These are phyloP conservation scores for Boletus rufocinnamomeus DNA, from an alignment of 768 basidiomycete species.

Conservation along the genomic window DNA sequence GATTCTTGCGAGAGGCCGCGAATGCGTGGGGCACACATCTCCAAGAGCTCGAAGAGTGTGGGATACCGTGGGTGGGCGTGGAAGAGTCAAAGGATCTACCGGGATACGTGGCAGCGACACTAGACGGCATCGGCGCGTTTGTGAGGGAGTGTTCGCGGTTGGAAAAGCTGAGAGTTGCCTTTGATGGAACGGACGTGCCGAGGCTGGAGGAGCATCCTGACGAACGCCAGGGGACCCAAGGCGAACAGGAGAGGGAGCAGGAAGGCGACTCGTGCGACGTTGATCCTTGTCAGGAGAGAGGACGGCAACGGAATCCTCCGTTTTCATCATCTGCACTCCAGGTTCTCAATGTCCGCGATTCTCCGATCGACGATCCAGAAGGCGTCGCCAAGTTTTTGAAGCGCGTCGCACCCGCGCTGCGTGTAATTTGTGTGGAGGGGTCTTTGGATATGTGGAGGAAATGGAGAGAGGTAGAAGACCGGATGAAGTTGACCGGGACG, in stretches of 20 bases:
- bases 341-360: slow-evolving; percentile 33
- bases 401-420: slow-evolving; percentile 26
- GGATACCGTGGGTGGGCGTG: slow-evolving; percentile 30
- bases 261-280: not conserved
- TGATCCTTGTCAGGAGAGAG: not conserved
- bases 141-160: slow-evolving; percentile 21
- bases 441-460: slow-evolving; percentile 32
- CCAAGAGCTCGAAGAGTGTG: slow-evolving; percentile 30
- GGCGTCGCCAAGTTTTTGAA: slow-evolving; percentile 30
- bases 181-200: slow-evolving; percentile 24
- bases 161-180: slow-evolving; percentile 23
- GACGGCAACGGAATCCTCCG: not conserved
- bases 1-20: slow-evolving; percentile 28
- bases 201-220: not conserved
- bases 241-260: not conserved
- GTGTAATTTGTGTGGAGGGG: slow-evolving; percentile 28
- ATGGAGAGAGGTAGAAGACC: slow-evolving; percentile 31
- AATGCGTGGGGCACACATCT: slow-evolving; percentile 29
- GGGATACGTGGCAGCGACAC: slow-evolving; percentile 18
- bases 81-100: slow-evolving; percentile 18
- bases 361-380: slow-evolving; percentile 27
- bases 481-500: slow-evolving; percentile 17
- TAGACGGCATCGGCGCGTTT: slow-evolving; percentile 26
- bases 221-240: not conserved
- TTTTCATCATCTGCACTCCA: slow-evolving; percentile 13